Percentiles rank a stretch among this genome's conserved stretches.
phyloP scores from a whole-genome alignment of 2,329 filamentous ascomycete species.

The Fusarium tanahbumbuense region DNA sequence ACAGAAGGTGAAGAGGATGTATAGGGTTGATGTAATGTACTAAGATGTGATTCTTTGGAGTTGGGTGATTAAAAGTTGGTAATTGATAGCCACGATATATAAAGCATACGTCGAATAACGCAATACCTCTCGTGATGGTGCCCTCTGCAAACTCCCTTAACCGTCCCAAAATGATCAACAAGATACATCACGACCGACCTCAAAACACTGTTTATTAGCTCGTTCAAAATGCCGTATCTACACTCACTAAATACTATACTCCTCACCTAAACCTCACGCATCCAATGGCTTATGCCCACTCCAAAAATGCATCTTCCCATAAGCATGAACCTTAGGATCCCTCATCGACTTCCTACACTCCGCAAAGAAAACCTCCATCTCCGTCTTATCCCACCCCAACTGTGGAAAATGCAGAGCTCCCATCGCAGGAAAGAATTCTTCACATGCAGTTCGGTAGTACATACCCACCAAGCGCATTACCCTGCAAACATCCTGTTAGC shows the following conservation, averaged over 20 bases:
- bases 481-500: constrained; percentile 30
- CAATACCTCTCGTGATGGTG: not conserved
- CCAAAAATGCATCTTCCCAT: constrained; percentile 58
- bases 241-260: too few species aligned
- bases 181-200: too few species aligned
- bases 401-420: constrained; percentile 55
- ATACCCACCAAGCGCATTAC: constrained; percentile 55
- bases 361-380: constrained; percentile 51
- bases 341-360: constrained; percentile 48
- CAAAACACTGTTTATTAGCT: too few species aligned
- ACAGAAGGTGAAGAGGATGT: constrained; percentile 38
- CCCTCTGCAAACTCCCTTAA: too few species aligned
- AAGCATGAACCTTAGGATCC: constrained; percentile 50
- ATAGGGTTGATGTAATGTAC: constrained; percentile 15
- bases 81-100: constrained; percentile 31
- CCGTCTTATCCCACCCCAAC: constrained; percentile 51
- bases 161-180: too few species aligned
- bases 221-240: too few species aligned
- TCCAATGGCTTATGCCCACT: constrained; percentile 54
- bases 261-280: too few species aligned
- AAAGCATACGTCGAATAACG: constrained; percentile 9
- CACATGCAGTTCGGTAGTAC: constrained; percentile 56
- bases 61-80: constrained; percentile 37
- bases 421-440: constrained; percentile 56
- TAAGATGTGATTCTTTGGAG: constrained; percentile 23